Percentiles rank a stretch among this genome's conserved stretches.
Evolutionary conservation across 805 yeast genomes (phyloP).

Genomic region (Zygoascus biomembranicola): DNA sequence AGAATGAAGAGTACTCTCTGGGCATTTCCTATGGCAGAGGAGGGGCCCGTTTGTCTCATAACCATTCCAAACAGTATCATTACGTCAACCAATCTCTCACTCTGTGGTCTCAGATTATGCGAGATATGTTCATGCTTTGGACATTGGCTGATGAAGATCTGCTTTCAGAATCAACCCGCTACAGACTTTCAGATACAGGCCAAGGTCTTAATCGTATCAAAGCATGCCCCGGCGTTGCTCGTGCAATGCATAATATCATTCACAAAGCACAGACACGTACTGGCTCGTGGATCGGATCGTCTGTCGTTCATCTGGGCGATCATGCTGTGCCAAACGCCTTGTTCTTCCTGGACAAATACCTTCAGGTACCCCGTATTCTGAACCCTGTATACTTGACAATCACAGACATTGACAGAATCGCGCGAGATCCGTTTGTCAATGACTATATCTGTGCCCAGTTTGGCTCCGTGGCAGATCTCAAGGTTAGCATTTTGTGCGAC

Average conservation of each 20-base stretch:
- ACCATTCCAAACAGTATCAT: slow-evolving; percentile 62
- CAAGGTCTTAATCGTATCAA: slow-evolving; percentile 76
- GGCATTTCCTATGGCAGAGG: slow-evolving; percentile 59
- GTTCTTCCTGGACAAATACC: slow-evolving; percentile 69
- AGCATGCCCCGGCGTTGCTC: slow-evolving; percentile 58
- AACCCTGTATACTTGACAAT: slow-evolving; percentile 62
- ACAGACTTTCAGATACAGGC: slow-evolving; percentile 62
- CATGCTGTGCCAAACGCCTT: slow-evolving; percentile 78
- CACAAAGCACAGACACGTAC: slow-evolving; percentile 55
- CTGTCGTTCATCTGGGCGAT: slow-evolving; percentile 75
- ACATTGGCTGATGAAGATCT: slow-evolving; percentile 67
- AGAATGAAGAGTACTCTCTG: slow-evolving; percentile 36
- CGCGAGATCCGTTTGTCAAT: slow-evolving; percentile 39
- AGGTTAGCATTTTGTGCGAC: slow-evolving; percentile 38
- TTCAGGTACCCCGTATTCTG: slow-evolving; percentile 69
- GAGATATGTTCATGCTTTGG: slow-evolving; percentile 74
- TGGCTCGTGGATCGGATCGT: slow-evolving; percentile 70
- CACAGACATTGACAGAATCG: slow-evolving; percentile 44
- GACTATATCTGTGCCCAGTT: slow-evolving; percentile 52
- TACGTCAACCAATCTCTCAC: slow-evolving; percentile 69
- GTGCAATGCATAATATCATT: slow-evolving; percentile 63
- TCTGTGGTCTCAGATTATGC: slow-evolving; percentile 69
- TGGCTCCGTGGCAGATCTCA: slow-evolving; percentile 45
- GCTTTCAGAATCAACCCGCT: slow-evolving; percentile 41
- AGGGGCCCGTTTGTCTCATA: slow-evolving; percentile 68